Evolutionary conservation across 352 stramenopile species (phyloP).

Genomic region (Globisporangium echinulatum): DNA sequence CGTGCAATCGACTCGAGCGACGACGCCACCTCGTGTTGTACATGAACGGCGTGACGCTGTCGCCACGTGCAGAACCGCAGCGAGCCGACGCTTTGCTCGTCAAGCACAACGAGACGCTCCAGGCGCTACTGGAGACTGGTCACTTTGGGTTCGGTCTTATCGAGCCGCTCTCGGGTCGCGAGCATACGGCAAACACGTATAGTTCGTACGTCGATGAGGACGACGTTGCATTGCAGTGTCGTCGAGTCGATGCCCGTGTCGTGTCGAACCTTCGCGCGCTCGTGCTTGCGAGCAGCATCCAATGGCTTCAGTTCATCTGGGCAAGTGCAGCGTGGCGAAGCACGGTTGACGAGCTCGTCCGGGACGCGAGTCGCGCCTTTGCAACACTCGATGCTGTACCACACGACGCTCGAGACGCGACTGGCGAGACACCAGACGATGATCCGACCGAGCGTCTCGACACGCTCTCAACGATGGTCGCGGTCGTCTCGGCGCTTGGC

Average conservation of each 20-base stretch:
- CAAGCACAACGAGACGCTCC: constrained; percentile 24
- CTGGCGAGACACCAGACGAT: no score
- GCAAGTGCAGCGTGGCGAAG: not conserved
- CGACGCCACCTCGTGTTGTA: not conserved
- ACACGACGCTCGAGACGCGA: no score
- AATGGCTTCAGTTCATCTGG: not conserved
- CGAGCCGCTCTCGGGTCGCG: not conserved
- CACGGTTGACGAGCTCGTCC: not conserved
- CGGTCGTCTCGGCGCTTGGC: not conserved
- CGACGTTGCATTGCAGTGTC: not conserved
- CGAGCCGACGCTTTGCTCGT: not conserved
- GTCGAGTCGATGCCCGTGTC: not conserved
- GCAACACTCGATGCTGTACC: no score
- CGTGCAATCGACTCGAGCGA: no score
- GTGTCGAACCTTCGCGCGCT: not conserved
- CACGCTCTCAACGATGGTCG: not conserved
- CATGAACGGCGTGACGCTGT: not conserved
- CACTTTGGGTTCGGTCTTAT: not conserved
- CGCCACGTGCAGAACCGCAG: not conserved
- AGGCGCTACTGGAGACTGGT: constrained; percentile 11
- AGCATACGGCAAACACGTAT: not conserved
- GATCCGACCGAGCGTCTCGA: not conserved
- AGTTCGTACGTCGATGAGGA: not conserved
- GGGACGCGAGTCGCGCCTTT: not conserved
- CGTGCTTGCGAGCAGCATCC: not conserved